Base-by-base conservation (phyloP, 2,329 filamentous ascomycete genomes). In the Calonectria hongkongensis region DNA sequence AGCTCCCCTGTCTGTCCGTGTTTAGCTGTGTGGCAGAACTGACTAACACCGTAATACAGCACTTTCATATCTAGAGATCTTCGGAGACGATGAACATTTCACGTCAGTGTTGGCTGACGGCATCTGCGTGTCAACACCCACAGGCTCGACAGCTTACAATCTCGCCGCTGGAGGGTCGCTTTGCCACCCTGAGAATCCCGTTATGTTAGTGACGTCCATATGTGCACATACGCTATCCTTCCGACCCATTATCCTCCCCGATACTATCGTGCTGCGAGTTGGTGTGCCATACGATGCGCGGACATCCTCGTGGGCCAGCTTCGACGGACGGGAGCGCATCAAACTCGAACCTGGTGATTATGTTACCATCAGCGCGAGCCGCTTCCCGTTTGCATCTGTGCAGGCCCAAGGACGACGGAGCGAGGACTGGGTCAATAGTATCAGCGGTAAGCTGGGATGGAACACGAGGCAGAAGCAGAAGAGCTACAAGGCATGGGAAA, bases 141-240 rank as follows among this genome's bases (percentile, higher is more conserved):
- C 97, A 0, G 97, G 96, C 16, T 97, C 94, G 7, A 98, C 96
- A 16, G 96, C 96, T 21, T 98, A 98, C 86, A 98, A 98, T 81
- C 92, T 98, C 25, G 96, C 96, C 0, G 96, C 96, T 0, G 97
- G 97, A n/a, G 96, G 96, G 25, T 98, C 95, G 3, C 89, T 98
- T 28, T 98, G 95, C 81, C 96, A 98, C 82, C 96, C 96, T 0
- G 97, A 98, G 79, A 98, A 98, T 82, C 97, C 96, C 0, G 96
- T 98, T 60, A 98, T 98, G 84, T 91, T 98, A 2, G 92, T 98
- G 7, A 98, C 96, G 0, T 94, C 96, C 63, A 98, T 98, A 69
- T 98, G 96, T 82, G 95, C 97, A 1, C 96, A 98, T 84, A 98
- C 96, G 0, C 89, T 98, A 3, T 98, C 95, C 2, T 98, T 98